Evolutionary conservation across 805 yeast species (phyloP).

Genomic region (Saccharomycopsis lassenensis): DNA sequence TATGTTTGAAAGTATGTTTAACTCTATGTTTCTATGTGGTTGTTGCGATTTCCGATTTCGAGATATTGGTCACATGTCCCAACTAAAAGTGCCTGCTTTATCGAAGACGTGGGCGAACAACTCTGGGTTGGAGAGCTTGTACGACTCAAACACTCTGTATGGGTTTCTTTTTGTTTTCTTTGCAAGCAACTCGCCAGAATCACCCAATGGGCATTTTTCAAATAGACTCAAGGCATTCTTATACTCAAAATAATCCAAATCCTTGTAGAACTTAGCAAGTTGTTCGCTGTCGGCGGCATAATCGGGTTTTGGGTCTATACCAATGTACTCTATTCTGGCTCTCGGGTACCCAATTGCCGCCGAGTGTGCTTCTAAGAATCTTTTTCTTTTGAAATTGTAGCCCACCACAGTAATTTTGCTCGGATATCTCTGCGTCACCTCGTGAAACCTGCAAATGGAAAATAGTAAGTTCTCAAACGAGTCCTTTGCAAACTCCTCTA

Average conservation of each 20-base stretch:
- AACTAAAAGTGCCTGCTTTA: no score
- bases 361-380: constrained; percentile 50
- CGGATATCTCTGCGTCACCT: constrained; percentile 40
- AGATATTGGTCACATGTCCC: no score
- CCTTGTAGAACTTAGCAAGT: constrained; percentile 32
- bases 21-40: no score
- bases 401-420: constrained; percentile 47
- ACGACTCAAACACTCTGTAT: constrained; percentile 32
- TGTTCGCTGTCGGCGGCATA: constrained; percentile 21
- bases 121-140: constrained; percentile 19
- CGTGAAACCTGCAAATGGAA: constrained; percentile 43
- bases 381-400: constrained; percentile 55
- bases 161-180: constrained; percentile 54
- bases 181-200: constrained; percentile 29
- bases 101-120: no score
- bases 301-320: constrained; percentile 45
- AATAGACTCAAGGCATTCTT: constrained; percentile 45
- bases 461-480: constrained; percentile 69
- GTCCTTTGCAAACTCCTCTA: constrained; percentile 70
- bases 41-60: no score
- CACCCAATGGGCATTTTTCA: constrained; percentile 46
- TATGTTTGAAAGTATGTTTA: no score
- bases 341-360: constrained; percentile 35
- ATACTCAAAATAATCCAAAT: constrained; percentile 37
- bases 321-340: constrained; percentile 35